Conservation (phyloP, 2,329 filamentous ascomycete species). For the Camillea tinctor region DNA sequence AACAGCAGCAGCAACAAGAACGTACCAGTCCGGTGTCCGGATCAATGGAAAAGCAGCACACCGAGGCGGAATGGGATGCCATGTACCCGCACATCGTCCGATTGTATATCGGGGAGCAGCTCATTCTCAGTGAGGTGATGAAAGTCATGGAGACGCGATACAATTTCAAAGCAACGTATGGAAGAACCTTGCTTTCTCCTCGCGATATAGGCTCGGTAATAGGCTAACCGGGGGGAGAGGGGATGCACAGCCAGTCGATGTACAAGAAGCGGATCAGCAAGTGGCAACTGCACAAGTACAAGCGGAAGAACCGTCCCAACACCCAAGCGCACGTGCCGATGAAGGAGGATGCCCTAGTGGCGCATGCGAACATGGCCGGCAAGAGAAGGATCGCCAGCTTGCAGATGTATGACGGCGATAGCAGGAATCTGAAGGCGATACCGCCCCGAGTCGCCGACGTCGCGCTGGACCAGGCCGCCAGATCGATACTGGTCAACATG, state of each 20-base stretch:
- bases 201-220: neutral
- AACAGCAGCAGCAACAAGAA: neutral
- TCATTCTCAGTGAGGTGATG: slow-evolving; percentile 5
- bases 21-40: neutral
- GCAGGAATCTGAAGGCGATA: neutral
- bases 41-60: neutral
- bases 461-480: neutral
- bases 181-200: neutral
- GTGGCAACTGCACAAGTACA: slow-evolving; percentile 10
- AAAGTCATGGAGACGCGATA: slow-evolving; percentile 1
- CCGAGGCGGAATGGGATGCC: slow-evolving; percentile 6
- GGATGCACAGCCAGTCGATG: slow-evolving; percentile 4
- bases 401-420: neutral
- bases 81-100: slow-evolving; percentile 7
- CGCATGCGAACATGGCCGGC: neutral
- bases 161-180: slow-evolving; percentile 9
- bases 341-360: neutral
- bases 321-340: neutral
- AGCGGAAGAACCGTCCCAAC: neutral
- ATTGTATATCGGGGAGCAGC: slow-evolving; percentile 6
- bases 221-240: neutral
- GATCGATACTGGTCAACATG: neutral
- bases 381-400: neutral
- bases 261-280: slow-evolving; percentile 7
- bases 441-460: neutral